These are phyloP conservation scores for Ananas comosus DNA, from an alignment of 176 grass and related monocot species.

Conservation along the genomic window DNA sequence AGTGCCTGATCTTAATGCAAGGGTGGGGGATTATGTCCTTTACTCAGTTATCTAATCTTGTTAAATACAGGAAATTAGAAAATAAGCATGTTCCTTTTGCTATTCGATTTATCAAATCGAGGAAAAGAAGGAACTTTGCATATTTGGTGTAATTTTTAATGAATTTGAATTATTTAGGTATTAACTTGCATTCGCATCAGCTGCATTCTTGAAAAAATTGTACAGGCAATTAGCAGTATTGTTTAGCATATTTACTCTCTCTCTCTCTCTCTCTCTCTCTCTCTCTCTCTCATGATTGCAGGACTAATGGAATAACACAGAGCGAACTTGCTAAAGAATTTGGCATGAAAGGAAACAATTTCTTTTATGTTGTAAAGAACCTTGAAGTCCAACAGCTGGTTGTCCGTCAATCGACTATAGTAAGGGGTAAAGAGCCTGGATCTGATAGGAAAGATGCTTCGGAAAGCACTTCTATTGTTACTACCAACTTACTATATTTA, in stretches of 20 bases:
- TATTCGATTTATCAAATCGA: background rate
- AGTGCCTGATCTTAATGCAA: background rate
- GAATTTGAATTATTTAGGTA: background rate
- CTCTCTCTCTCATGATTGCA: conserved; percentile 22
- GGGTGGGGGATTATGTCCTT: too few relatives aligned
- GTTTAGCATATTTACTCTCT: background rate
- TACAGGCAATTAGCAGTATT: background rate
- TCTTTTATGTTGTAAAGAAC: conserved; percentile 79
- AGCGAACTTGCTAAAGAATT: conserved; percentile 67
- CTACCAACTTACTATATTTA: conserved; percentile 74
- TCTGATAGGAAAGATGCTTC: conserved; percentile 33
- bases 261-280: too few relatives aligned
- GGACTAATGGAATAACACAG: conserved; percentile 76
- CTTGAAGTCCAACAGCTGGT: conserved; percentile 64
- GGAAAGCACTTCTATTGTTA: conserved; percentile 59
- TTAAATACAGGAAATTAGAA: background rate
- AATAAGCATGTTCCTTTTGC: background rate
- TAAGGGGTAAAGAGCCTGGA: conserved; percentile 67
- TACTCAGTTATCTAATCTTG: background rate
- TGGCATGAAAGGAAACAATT: conserved; percentile 78
- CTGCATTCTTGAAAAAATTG: background rate
- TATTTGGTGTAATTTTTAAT: background rate
- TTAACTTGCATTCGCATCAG: background rate
- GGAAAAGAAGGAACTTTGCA: background rate
- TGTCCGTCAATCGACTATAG: conserved; percentile 68